These are phyloP conservation scores for Perkinsus chesapeaki DNA, from an alignment of 169 alveolate genomes.

Conservation along the genomic window DNA sequence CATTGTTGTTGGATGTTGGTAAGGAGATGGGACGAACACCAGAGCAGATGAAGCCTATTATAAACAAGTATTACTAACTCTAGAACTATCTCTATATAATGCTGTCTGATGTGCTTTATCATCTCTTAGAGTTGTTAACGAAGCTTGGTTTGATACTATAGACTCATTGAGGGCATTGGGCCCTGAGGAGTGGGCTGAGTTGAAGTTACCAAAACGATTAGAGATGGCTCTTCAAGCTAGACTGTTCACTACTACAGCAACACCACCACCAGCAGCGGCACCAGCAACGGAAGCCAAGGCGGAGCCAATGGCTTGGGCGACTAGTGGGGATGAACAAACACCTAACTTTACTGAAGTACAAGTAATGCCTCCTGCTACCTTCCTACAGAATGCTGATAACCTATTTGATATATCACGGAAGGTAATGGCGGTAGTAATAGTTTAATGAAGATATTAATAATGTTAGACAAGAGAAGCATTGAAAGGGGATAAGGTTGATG, in stretches of 20 bases:
- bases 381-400: neutral
- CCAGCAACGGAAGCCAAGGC: neutral
- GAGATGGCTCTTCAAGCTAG: neutral
- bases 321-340: neutral
- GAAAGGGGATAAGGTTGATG: neutral
- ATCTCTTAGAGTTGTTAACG: neutral
- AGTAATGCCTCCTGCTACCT: neutral
- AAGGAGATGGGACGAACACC: neutral
- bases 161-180: neutral
- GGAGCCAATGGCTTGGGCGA: neutral
- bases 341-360: neutral
- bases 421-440: neutral
- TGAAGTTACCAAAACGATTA: neutral
- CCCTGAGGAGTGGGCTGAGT: neutral
- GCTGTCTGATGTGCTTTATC: neutral
- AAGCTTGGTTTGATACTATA: neutral
- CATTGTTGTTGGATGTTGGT: neutral
- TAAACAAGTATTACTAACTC: neutral
- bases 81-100: neutral
- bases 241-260: neutral
- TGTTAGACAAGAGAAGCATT: too few relatives aligned
- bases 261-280: neutral
- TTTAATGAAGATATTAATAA: neutral
- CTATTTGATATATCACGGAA: neutral
- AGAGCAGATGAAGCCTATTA: neutral